These are phyloP conservation scores for Gaeumannomyces tritici DNA, from an alignment of 2,329 filamentous ascomycete genomes.

Conservation along the genomic window DNA sequence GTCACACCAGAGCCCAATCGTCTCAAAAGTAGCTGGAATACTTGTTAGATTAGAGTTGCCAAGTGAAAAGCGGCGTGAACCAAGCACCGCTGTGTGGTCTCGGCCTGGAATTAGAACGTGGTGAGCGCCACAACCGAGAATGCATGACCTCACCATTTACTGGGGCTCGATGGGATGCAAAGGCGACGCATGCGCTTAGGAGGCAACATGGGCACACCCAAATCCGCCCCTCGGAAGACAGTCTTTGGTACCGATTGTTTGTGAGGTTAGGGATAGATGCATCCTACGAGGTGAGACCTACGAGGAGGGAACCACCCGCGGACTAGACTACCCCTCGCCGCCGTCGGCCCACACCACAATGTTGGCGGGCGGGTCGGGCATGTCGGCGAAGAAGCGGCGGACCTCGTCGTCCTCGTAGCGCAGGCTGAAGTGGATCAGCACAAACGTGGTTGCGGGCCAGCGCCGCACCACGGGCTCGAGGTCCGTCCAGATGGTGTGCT, in stretches of 20 bases:
- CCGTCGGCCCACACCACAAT: slow-evolving; percentile 38
- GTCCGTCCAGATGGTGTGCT: slow-evolving; percentile 36
- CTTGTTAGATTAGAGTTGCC: not conserved
- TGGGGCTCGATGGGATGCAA: too few relatives aligned
- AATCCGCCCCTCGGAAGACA: not conserved
- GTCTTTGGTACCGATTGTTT: too few relatives aligned
- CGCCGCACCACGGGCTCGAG: slow-evolving; percentile 31
- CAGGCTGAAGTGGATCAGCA: slow-evolving; percentile 37
- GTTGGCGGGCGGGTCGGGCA: slow-evolving; percentile 28
- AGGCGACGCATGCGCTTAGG: too few relatives aligned
- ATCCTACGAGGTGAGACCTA: too few relatives aligned
- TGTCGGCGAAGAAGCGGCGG: slow-evolving; percentile 27
- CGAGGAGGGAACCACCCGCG: too few relatives aligned
- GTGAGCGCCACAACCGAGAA: not conserved
- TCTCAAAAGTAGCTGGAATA: not conserved
- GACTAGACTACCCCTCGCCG: not conserved
- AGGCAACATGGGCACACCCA: too few relatives aligned
- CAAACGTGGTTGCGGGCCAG: slow-evolving; percentile 32
- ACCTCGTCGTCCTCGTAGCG: slow-evolving; percentile 31
- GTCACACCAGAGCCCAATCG: too few relatives aligned
- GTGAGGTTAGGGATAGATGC: too few relatives aligned
- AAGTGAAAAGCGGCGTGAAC: not conserved
- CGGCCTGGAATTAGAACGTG: not conserved
- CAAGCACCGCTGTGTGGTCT: not conserved
- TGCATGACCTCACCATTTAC: slow-evolving; percentile 2